Evolutionary conservation across 345 rosid genomes (phyloP).

Genomic region (Brassica nigra): DNA sequence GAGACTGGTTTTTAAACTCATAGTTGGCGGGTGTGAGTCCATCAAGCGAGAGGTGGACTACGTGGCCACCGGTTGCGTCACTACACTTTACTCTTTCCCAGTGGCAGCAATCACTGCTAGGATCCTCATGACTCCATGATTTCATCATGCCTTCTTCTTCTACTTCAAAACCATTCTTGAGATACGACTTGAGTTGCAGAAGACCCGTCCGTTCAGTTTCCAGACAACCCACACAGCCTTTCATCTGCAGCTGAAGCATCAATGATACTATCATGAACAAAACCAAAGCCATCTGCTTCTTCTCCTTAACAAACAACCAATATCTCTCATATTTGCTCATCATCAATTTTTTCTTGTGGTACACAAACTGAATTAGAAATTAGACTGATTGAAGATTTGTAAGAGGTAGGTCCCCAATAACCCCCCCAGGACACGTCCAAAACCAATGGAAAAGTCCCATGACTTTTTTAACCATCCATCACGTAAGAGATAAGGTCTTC

Average conservation of each 20-base stretch:
- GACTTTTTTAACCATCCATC: neutral
- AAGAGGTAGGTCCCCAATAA: neutral
- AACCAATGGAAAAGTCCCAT: neutral
- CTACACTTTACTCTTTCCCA: neutral
- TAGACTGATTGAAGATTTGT: neutral
- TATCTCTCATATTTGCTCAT: too few relatives aligned
- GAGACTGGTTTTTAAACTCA: neutral
- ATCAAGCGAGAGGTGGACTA: neutral
- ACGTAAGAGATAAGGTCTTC: neutral
- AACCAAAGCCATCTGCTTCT: conserved; percentile 4
- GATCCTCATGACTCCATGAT: neutral
- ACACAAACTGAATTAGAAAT: neutral
- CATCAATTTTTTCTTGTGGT: neutral
- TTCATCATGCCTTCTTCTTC: neutral
- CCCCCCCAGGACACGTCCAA: neutral
- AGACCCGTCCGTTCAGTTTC: neutral
- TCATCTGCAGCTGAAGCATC: neutral
- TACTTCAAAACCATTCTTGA: neutral
- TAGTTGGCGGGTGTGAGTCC: neutral
- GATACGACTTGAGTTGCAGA: neutral
- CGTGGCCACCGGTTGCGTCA: neutral
- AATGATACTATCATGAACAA: neutral
- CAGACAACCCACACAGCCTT: neutral
- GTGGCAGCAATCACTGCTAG: neutral
- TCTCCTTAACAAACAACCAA: too few relatives aligned